These are phyloP conservation scores for Entamoeba dispar DNA, from an alignment of 208 protist genomes.

Conservation along the genomic window DNA sequence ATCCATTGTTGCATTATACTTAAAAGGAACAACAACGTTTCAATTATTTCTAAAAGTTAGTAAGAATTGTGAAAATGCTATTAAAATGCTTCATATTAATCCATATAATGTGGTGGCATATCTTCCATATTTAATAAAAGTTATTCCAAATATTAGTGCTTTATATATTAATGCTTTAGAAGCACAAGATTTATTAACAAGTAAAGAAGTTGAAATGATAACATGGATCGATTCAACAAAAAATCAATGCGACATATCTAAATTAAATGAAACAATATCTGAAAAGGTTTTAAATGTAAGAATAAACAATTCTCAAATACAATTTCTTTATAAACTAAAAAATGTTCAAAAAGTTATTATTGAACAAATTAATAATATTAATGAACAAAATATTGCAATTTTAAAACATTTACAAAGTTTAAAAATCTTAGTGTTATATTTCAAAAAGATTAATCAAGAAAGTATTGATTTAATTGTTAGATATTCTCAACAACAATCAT, in stretches of 20 bases:
- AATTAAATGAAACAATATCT: not conserved
- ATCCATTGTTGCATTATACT: not conserved
- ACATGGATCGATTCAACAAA: not conserved
- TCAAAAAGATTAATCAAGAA: too few species aligned
- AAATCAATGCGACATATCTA: not conserved
- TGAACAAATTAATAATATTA: not conserved
- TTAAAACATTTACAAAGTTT: not conserved
- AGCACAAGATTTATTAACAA: not conserved
- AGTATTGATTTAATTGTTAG: too few species aligned
- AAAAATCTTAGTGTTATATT: not conserved
- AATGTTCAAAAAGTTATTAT: not conserved
- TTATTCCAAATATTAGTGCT: not conserved
- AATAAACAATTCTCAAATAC: too few species aligned
- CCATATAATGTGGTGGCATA: not conserved
- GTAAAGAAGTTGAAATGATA: not conserved
- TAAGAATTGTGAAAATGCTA: not conserved
- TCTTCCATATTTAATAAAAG: not conserved
- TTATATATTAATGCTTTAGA: not conserved
- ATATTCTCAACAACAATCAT: too few species aligned
- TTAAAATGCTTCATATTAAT: not conserved
- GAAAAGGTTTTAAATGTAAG: not conserved
- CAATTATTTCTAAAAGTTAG: not conserved
- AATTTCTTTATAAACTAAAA: not conserved
- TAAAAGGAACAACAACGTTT: not conserved
- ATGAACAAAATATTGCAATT: not conserved